A percentile compares a stretch with the other conserved stretches of the same genome.
These are phyloP conservation scores for Diaporthe sp. DNA, from an alignment of 2,329 filamentous ascomycete species.

Conservation along the genomic window DNA sequence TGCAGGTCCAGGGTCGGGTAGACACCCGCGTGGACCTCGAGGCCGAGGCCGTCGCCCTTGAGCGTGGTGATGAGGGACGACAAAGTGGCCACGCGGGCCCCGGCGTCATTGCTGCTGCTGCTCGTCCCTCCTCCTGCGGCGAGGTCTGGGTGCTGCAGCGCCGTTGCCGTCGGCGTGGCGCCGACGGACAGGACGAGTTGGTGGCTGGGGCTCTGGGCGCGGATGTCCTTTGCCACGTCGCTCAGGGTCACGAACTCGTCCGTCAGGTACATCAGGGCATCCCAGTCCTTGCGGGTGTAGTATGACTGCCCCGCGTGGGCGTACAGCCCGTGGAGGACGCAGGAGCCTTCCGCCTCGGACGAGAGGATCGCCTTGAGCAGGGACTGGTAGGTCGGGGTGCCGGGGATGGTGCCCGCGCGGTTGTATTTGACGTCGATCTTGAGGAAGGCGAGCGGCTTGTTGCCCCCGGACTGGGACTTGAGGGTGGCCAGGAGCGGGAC, in stretches of 20 bases:
- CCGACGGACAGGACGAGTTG: conserved; percentile 76
- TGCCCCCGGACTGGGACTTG: conserved; percentile 58
- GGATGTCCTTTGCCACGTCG: conserved; percentile 58
- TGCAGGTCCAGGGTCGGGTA: conserved; percentile 85
- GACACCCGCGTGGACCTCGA: conserved; percentile 83
- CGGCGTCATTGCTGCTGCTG: not conserved
- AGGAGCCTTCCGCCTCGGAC: conserved; percentile 66
- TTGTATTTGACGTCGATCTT: conserved; percentile 83
- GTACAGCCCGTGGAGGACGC: conserved; percentile 52
- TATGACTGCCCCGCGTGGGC: conserved; percentile 78
- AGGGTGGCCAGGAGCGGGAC: conserved; percentile 62
- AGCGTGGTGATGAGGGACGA: conserved; percentile 56
- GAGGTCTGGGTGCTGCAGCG: conserved; percentile 69
- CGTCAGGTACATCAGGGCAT: conserved; percentile 70
- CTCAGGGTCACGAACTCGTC: conserved; percentile 71
- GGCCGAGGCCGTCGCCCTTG: conserved; percentile 56
- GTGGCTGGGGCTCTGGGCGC: conserved; percentile 48
- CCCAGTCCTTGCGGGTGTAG: conserved; percentile 62
- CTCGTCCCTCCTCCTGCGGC: not conserved
- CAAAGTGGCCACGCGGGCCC: conserved; percentile 50
- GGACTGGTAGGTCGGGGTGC: conserved; percentile 65
- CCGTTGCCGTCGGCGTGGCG: conserved; percentile 81
- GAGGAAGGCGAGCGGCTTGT: conserved; percentile 71
- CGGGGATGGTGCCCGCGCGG: conserved; percentile 75
- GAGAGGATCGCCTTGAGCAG: conserved; percentile 68